Evolutionary conservation across 768 basidiomycete genomes (phyloP).

Genomic region (Lentinula raphanica): DNA sequence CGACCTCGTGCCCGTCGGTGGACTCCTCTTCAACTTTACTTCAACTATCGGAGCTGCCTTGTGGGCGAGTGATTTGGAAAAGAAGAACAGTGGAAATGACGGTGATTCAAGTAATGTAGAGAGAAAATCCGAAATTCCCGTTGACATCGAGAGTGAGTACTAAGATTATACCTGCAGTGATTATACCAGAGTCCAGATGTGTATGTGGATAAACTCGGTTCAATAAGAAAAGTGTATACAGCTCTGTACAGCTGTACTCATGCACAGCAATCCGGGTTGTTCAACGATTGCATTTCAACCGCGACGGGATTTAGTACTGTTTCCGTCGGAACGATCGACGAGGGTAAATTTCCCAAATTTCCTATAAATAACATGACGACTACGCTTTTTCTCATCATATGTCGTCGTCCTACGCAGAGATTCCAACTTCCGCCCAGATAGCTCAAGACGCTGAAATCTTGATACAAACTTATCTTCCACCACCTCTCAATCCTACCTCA

Average conservation of each 20-base stretch:
- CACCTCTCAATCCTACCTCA: not conserved
- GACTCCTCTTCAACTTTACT: conserved; percentile 57
- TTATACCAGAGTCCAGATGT: too few relatives aligned
- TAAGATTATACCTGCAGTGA: not conserved
- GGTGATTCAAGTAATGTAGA: not conserved
- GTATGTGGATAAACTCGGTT: too few relatives aligned
- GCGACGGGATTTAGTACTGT: not conserved
- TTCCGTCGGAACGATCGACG: not conserved
- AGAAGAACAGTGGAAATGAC: conserved; percentile 10
- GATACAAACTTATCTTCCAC: not conserved
- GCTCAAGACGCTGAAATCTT: not conserved
- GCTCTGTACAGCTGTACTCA: too few relatives aligned
- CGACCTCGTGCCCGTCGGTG: conserved; percentile 56
- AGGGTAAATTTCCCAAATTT: too few relatives aligned
- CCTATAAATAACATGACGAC: not conserved
- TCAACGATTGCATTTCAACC: too few relatives aligned
- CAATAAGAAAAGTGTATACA: too few relatives aligned
- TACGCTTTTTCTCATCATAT: not conserved
- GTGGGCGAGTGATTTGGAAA: conserved; percentile 68
- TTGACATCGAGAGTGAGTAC: not conserved
- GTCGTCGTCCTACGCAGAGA: not conserved
- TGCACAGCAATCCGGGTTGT: too few relatives aligned
- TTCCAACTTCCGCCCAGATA: not conserved
- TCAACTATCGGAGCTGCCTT: conserved; percentile 66
- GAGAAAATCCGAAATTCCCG: not conserved